Evolutionary conservation across 2,329 filamentous ascomycete species (phyloP), one percentile per base, ranked within the genome.

Genomic region (Verticillium longisporum): DNA sequence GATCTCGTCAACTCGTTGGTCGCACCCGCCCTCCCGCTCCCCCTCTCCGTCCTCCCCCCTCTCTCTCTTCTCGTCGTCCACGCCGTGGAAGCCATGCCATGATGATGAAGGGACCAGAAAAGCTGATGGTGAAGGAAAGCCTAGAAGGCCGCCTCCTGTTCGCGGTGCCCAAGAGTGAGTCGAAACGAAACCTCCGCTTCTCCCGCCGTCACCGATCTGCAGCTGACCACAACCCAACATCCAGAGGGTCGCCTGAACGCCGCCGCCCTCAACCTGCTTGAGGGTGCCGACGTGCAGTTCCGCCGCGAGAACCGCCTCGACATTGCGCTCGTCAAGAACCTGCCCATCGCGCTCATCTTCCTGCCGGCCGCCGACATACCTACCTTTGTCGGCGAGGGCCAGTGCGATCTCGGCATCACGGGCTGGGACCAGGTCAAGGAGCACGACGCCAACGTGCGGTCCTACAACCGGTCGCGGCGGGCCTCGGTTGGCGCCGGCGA

Each of bases 241-340:
- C 50, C 71, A 96, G 92, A 99, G 89, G 95, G 95, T 66, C 91
- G 95, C 61, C 87, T 99, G 60, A 90, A 97, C 77, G 86, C 92
- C 77, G 87, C 91, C 62, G 87, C 91, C 60, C 86, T 99, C 58
- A 92, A 98, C 74, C 88, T 99, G 58, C 89, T 99, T 60, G 84
- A 93, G 71, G 95, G 95, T 66, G 92, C 90, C 70, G 95, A 99
- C 75, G 94, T 99, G 69, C 92, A 99, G 75, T 99, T 99, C 80
- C 88, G 91, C 74, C 89, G 95, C 72, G 92, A 97, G 80, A 92
- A 90, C 74, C 89, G 95, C 62, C 90, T 98, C 70, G 95, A 99
- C 75, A 97, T 99, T 72, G 95, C 95, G 15, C 88, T 99, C 32
- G 95, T 98, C 72, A 96, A 97, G 82, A 99, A 99, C 78, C 87